Base-by-base conservation (phyloP, 1,284 basidiomycete species). In the Tylopilus orsonianus region DNA sequence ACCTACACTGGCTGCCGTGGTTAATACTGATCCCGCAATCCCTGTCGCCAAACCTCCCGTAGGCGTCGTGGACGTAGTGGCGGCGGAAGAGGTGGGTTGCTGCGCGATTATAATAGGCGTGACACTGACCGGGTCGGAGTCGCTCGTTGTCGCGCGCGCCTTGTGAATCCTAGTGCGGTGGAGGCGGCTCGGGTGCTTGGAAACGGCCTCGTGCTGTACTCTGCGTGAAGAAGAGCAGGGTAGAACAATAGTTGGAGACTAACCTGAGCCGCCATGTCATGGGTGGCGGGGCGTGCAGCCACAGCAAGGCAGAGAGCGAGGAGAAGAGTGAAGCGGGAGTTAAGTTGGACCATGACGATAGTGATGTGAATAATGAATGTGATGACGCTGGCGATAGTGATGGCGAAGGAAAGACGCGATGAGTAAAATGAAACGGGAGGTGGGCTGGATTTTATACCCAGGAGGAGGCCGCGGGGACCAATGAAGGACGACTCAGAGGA, bases 271-370 rank as follows among this genome's bases (percentile, higher is more conserved):
- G 43, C 18, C 14, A 34, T 22, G 19, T 35, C 39, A 16, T 48
- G 38, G 26, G 44, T 41, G 27, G 55, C 41, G 18, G 65, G 64
- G 35, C 41, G 65, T 4, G 64, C 62, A 7, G 52, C 52, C 20
- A 52, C 62, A 34, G 52, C 52, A 41, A 64, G 54, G 41, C 64
- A 64, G 18, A 64, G 45, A 24, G 60, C 58, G 41, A 64, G 62
- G 12, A 67, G 60, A 29, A 56, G 22, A n/a, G 57, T n/a, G 60
- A 64, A 67, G 47, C 52, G 65, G 46, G 56, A 32, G 22, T 44
- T 52, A 48, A 67, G 58, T 44, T 59, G 64, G 44, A 66, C 57
- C 62, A 64, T 64, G 49, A 41, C 42, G 51, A 52, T 67, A 63
- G 56, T 49, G 19, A 62, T 64, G 65, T 56, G 26, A 24, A 42